These are phyloP conservation scores for Malus hybrid DNA, from an alignment of 331 rosid species.

Conservation along the genomic window DNA sequence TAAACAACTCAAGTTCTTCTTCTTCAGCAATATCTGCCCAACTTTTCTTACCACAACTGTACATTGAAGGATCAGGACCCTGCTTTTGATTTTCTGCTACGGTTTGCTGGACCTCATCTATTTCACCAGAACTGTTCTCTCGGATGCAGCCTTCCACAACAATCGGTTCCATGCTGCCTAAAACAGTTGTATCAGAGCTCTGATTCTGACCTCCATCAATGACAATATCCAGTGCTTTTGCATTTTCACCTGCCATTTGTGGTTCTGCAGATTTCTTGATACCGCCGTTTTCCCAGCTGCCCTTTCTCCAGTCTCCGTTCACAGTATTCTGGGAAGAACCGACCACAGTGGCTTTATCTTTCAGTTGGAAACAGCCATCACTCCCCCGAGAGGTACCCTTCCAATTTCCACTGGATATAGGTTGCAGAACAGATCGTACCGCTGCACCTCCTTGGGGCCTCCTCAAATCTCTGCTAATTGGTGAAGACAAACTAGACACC, in stretches of 20 bases:
- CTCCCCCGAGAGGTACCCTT: not conserved
- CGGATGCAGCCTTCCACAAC: slow-evolving; percentile 3
- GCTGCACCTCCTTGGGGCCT: not conserved
- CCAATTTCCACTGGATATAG: not conserved
- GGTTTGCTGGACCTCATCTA: slow-evolving; percentile 5
- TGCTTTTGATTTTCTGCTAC: slow-evolving; percentile 16
- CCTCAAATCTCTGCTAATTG: not conserved
- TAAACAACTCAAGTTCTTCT: slow-evolving; percentile 35
- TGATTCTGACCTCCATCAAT: slow-evolving; percentile 1
- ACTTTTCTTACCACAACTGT: slow-evolving; percentile 48
- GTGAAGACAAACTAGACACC: not conserved
- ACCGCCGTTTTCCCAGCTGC: slow-evolving; percentile 7
- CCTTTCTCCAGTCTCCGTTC: slow-evolving; percentile 22
- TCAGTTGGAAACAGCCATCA: not conserved
- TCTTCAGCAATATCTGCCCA: slow-evolving; percentile 98
- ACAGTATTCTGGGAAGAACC: not conserved
- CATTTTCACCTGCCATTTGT: slow-evolving; percentile 13
- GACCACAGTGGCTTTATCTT: not conserved
- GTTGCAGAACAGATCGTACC: slow-evolving; percentile 3
- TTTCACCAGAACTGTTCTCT: slow-evolving; percentile 5
- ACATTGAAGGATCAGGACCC: slow-evolving; percentile 8
- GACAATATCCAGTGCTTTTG: not conserved
- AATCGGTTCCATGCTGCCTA: not conserved
- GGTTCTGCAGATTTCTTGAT: slow-evolving; percentile 15
- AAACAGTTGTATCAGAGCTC: slow-evolving; percentile 7